Evolutionary conservation across 148 eudicot species (phyloP).

Genomic region (Nepenthes gracilis): DNA sequence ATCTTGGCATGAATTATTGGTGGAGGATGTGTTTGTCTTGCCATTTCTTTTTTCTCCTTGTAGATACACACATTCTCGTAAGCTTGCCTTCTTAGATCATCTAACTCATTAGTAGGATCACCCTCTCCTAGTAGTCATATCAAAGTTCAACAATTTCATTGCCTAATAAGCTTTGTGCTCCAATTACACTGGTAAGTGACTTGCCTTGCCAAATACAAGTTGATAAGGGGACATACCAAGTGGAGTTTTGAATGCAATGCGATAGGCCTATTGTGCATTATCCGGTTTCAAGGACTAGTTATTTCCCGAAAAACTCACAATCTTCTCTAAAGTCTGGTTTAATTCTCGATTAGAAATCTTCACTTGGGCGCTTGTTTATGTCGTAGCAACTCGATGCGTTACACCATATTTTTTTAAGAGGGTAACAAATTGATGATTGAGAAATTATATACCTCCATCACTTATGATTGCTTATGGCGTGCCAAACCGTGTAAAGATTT

Average conservation of each 20-base stretch:
- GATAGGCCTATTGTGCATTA: constrained; percentile 2
- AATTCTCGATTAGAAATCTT: neutral
- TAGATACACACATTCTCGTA: constrained; percentile 8
- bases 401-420: neutral
- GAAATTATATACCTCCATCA: constrained; percentile 2
- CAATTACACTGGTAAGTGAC: constrained; percentile 3
- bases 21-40: constrained; percentile 5
- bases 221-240: neutral
- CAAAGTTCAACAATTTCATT: neutral
- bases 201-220: neutral
- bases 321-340: neutral
- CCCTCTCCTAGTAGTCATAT: neutral
- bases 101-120: constrained; percentile 3
- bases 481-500: constrained; percentile 6
- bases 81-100: constrained; percentile 1
- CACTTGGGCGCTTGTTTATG: constrained; percentile 7
- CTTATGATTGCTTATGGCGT: constrained; percentile 4
- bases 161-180: constrained; percentile 10
- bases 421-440: neutral
- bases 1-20: neutral
- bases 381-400: neutral
- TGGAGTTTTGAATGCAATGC: neutral
- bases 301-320: neutral
- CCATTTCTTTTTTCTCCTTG: constrained; percentile 4
- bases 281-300: neutral